These are phyloP conservation scores for Euphorbia tirucalli DNA, from an alignment of 345 rosid species.

Conservation along the genomic window DNA sequence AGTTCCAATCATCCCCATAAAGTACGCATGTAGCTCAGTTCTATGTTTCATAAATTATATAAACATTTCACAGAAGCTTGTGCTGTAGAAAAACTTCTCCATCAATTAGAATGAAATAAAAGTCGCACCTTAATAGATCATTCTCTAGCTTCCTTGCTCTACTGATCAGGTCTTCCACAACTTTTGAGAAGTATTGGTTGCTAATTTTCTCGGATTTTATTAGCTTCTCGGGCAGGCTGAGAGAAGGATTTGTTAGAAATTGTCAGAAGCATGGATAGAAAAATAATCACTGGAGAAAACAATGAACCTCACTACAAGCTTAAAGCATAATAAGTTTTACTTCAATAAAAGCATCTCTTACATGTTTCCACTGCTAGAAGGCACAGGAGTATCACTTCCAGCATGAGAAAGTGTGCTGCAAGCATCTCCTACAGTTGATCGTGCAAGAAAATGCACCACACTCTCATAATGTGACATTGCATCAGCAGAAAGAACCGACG, in stretches of 20 bases:
- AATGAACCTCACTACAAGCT: not conserved
- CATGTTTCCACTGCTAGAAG: slow-evolving; percentile 41
- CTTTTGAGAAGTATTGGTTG: slow-evolving; percentile 53
- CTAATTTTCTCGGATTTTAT: slow-evolving; percentile 39
- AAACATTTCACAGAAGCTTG: not conserved
- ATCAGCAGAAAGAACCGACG: slow-evolving; percentile 47
- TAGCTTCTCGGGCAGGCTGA: slow-evolving; percentile 45
- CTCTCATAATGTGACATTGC: slow-evolving; percentile 51
- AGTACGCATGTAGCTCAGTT: not conserved
- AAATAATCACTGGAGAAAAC: not conserved
- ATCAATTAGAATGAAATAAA: not conserved
- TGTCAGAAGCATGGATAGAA: not conserved
- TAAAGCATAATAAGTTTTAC: not conserved
- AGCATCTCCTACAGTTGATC: slow-evolving; percentile 68
- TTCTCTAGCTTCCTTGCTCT: slow-evolving; percentile 61
- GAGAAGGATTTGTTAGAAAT: not conserved
- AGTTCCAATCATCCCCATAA: not conserved
- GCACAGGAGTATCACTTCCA: slow-evolving; percentile 28
- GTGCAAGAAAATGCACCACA: slow-evolving; percentile 45
- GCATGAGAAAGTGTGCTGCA: slow-evolving; percentile 44
- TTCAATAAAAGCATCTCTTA: slow-evolving; percentile 39
- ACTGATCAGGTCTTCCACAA: slow-evolving; percentile 55
- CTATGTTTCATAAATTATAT: not conserved
- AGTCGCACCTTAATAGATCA: slow-evolving; percentile 52
- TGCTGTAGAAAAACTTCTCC: not conserved